These are phyloP conservation scores for Umbelopsis vinacea DNA, from an alignment of 192 early-diverging fungal genomes.

Conservation along the genomic window DNA sequence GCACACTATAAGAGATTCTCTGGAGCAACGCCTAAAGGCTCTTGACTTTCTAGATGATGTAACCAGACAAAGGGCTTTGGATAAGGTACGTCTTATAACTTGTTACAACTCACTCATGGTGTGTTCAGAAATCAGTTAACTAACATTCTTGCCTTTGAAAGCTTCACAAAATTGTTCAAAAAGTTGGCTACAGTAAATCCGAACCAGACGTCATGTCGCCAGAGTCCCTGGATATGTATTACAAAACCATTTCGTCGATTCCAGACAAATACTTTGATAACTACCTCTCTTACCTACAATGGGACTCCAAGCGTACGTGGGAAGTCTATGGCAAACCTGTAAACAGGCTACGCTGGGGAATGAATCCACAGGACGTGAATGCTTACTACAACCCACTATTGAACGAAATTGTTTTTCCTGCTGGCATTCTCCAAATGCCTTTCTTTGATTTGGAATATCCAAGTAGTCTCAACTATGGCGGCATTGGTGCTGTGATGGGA, in stretches of 20 bases:
- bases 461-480: constrained; percentile 68
- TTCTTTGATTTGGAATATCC: constrained; percentile 62
- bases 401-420: constrained; percentile 62
- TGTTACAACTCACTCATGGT: not conserved
- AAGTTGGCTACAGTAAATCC: constrained; percentile 67
- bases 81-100: constrained; percentile 41
- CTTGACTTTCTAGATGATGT: constrained; percentile 65
- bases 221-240: constrained; percentile 52
- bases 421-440: constrained; percentile 67
- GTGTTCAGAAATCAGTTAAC: not conserved
- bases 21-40: constrained; percentile 41
- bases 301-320: constrained; percentile 34
- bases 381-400: constrained; percentile 56
- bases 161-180: constrained; percentile 55
- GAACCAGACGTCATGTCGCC: constrained; percentile 58
- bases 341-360: constrained; percentile 55
- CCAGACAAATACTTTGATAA: constrained; percentile 64
- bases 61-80: constrained; percentile 53
- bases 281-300: constrained; percentile 51
- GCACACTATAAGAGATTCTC: constrained; percentile 46
- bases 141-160: not conserved
- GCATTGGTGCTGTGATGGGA: constrained; percentile 70
- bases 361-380: constrained; percentile 63
- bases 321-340: constrained; percentile 40
- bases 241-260: constrained; percentile 53